A percentile compares a stretch with the other conserved stretches of the same genome.
Conservation (phyloP, 148 eudicot genomes). For the Camellia sinensis region DNA sequence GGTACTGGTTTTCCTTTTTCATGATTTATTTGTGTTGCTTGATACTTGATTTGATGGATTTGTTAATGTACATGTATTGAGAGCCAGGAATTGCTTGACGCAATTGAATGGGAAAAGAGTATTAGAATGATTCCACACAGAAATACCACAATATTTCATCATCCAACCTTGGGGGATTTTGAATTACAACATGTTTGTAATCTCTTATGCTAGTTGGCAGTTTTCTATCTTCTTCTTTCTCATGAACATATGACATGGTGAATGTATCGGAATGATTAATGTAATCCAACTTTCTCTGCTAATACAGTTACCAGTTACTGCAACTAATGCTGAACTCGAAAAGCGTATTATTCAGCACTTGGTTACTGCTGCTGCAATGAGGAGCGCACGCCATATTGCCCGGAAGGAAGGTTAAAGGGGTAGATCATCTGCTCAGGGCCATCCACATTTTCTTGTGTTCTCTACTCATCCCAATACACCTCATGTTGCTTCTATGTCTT, state of each 20-base stretch:
- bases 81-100: constrained; percentile 94
- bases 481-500: constrained; percentile 36
- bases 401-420: constrained; percentile 83
- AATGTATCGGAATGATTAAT: neutral
- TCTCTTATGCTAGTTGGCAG: neutral
- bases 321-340: constrained; percentile 88
- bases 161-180: constrained; percentile 80
- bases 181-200: constrained; percentile 82
- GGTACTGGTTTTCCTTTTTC: neutral
- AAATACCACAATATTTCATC: constrained; percentile 79
- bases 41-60: neutral
- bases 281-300: constrained; percentile 6
- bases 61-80: constrained; percentile 14
- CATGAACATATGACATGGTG: neutral
- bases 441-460: constrained; percentile 73
- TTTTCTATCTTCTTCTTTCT: neutral
- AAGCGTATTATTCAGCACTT: constrained; percentile 95
- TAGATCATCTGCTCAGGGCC: constrained; percentile 80
- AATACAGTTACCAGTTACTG: constrained; percentile 70
- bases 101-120: constrained; percentile 76
- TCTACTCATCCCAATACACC: constrained; percentile 59
- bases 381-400: constrained; percentile 76
- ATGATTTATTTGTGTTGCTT: neutral
- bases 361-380: constrained; percentile 98
- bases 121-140: constrained; percentile 60